A percentile compares a stretch with the other conserved stretches of the same genome.
Evolutionary conservation across 2,329 filamentous ascomycete species (phyloP).

Genomic region (Epichloe sp.): DNA sequence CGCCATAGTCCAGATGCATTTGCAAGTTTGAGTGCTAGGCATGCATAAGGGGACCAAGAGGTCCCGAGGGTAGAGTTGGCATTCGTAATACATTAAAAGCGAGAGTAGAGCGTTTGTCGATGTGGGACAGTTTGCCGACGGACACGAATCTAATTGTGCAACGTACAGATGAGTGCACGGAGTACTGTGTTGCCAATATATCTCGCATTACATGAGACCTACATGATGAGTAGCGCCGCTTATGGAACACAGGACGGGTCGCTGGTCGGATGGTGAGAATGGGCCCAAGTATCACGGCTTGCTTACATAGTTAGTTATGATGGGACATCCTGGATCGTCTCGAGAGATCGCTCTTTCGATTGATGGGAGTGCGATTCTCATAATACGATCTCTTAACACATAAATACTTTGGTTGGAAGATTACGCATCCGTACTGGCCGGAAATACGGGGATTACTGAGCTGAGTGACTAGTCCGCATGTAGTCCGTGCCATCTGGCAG

Average conservation of each 20-base stretch:
- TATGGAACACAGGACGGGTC: background rate
- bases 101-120: background rate
- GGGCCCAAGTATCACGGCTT: too few species aligned
- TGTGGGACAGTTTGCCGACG: background rate
- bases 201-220: background rate
- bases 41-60: constrained; percentile 22
- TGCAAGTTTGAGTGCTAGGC: constrained; percentile 56
- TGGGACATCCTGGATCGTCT: too few species aligned
- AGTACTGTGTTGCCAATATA: background rate
- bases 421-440: too few species aligned
- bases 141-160: background rate
- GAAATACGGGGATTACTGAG: too few species aligned
- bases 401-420: too few species aligned
- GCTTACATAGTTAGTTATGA: too few species aligned
- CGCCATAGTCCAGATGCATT: constrained; percentile 72
- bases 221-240: background rate
- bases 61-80: background rate
- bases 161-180: too few species aligned
- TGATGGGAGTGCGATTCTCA: too few species aligned
- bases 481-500: background rate
- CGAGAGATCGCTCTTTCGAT: too few species aligned
- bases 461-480: too few species aligned
- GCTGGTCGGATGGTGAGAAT: background rate
- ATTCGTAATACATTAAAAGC: background rate
- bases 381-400: too few species aligned